phyloP scores from a whole-genome alignment of 345 rosid genomes.

The Aegle marmelos region DNA sequence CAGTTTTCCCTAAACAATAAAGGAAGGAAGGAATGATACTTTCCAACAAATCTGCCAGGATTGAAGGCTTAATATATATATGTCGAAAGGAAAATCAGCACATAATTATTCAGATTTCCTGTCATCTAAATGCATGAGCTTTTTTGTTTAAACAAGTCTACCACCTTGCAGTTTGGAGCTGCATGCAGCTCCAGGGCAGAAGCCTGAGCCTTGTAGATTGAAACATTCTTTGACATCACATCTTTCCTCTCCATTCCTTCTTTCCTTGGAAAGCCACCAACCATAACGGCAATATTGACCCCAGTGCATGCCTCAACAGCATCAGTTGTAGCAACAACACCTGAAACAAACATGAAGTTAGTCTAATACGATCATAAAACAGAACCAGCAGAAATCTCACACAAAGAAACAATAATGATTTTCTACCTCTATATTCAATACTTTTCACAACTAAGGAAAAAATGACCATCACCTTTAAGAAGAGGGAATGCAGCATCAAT shows the following conservation, averaged over 20 bases:
- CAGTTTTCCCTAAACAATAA: neutral
- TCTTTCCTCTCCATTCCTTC: slow-evolving; percentile 99
- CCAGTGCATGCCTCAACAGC: slow-evolving; percentile 95
- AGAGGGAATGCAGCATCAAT: slow-evolving; percentile 97
- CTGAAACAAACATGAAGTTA: slow-evolving; percentile 35
- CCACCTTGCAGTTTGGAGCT: slow-evolving; percentile 96
- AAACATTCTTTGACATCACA: slow-evolving; percentile 95
- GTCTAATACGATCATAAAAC: slow-evolving; percentile 8
- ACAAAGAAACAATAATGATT: neutral
- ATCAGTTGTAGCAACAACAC: slow-evolving; percentile 98
- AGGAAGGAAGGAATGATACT: no score
- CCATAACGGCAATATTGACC: slow-evolving; percentile 91
- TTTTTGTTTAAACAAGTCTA: neutral
- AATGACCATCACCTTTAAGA: slow-evolving; percentile 60
- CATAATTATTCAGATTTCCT: neutral
- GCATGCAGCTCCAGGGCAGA: slow-evolving; percentile 90
- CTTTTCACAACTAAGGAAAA: neutral
- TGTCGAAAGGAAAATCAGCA: neutral
- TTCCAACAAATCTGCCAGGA: neutral
- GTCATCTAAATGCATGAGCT: neutral
- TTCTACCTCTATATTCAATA: neutral
- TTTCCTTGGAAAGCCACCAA: slow-evolving; percentile 98
- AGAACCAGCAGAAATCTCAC: neutral
- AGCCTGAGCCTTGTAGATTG: slow-evolving; percentile 97
- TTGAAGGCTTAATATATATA: neutral